Evolutionary conservation across 352 stramenopile genomes (phyloP), one percentile per base, ranked within the genome.

Genomic region (Aphanomyces astaci): DNA sequence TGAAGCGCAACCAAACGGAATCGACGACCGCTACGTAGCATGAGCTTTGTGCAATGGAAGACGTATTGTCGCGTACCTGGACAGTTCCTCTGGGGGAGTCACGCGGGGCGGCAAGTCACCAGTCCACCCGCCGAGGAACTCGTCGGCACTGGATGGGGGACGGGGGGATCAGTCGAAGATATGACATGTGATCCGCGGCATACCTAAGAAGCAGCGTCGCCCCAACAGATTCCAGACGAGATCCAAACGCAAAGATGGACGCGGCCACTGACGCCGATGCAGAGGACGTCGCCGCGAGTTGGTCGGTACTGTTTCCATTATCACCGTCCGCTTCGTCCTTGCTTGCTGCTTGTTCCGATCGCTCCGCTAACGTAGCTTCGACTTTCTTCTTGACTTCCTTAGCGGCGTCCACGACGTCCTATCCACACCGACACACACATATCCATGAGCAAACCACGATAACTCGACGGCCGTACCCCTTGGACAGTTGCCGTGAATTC

Each of bases 401-500:
- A 39, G 75, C 78, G 32, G 87, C 72, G 55, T 88, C 82, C 0
- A 79, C 80, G 46, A 82, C 80, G 59, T 90, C 77, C 66, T 77
- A 64, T 56, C n/a, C 33, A 9, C 33, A 4, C 10, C 27, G 64
- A 17, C 27, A 63, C 28, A 15, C 33, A 49, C 11, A 40, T 31
- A 45, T 31, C 15, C 11, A 1, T 33, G 10, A 4, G 11, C 33
- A 40, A 10, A 52, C 51, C 40, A 2, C 13, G 11, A 28, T 11
- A 28, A 4, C 22, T 13, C 2, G n/a, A n/a, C 11, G n/a, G 33
- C 7, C 62, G 17, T 33, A 78, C 77, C 65, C 87, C 82, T 65
- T 88, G 82, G 22, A 90, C 76, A 56, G 87, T 86, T 30, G 80
- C 64, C 33, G 76, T 77, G 33, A 90, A 90, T 30, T 90, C 82